phyloP scores from a whole-genome alignment of 2,329 filamentous ascomycete genomes.

The Herpotrichia juniperi region DNA sequence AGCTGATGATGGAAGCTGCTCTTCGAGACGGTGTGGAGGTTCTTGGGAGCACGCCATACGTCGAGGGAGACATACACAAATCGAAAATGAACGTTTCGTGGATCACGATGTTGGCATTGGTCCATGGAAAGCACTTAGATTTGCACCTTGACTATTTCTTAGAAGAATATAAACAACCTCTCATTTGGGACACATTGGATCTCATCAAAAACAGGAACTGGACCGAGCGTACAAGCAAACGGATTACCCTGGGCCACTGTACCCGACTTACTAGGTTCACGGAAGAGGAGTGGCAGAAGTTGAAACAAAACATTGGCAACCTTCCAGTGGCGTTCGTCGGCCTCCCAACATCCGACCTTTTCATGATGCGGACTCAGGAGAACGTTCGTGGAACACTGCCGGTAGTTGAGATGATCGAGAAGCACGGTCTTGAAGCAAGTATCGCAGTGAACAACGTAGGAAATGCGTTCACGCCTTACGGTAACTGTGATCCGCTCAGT shows the following conservation, averaged over 20 bases:
- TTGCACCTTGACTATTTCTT: slow-evolving; percentile 76
- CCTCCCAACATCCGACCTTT: slow-evolving; percentile 72
- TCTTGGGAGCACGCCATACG: slow-evolving; percentile 73
- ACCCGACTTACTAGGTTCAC: slow-evolving; percentile 67
- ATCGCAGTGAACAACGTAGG: slow-evolving; percentile 75
- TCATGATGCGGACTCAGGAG: slow-evolving; percentile 67
- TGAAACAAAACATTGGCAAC: slow-evolving; percentile 56
- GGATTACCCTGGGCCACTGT: slow-evolving; percentile 67
- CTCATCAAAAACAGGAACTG: slow-evolving; percentile 59
- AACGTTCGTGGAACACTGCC: slow-evolving; percentile 65
- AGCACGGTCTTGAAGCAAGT: slow-evolving; percentile 63
- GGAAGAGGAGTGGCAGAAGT: slow-evolving; percentile 54
- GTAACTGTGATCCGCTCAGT: slow-evolving; percentile 68
- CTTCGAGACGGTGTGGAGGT: slow-evolving; percentile 58
- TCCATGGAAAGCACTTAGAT: slow-evolving; percentile 64
- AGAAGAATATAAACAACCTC: slow-evolving; percentile 54
- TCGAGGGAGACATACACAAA: slow-evolving; percentile 60
- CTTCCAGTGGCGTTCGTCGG: slow-evolving; percentile 72
- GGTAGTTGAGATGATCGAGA: slow-evolving; percentile 64
- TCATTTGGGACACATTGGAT: slow-evolving; percentile 62
- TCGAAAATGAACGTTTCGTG: slow-evolving; percentile 66
- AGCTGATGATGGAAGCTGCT: slow-evolving; percentile 56
- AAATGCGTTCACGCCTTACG: slow-evolving; percentile 76
- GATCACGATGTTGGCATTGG: slow-evolving; percentile 63
- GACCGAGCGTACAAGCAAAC: slow-evolving; percentile 43